Base-by-base conservation (phyloP, 805 yeast species). In the Candida verbasci region DNA sequence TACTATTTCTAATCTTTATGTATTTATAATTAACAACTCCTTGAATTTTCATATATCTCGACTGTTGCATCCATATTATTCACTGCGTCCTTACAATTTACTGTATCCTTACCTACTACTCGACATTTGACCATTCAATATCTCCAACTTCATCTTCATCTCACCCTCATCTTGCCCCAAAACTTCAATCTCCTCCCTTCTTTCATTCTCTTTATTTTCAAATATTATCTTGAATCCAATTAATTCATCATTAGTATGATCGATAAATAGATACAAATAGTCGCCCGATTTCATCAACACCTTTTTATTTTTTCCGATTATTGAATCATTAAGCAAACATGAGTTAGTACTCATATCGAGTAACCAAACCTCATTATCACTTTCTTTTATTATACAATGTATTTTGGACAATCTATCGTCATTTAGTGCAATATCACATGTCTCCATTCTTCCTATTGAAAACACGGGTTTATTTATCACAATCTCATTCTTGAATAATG, bases 401-500 rank as follows among this genome's bases (percentile, higher is more conserved):
- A 81, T 68, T 45, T 87, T 85, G 2, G 97, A 89, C 48, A 91
- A 72, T 31, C 96, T 62, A 47, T 73, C 82, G 46, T 89, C 96
- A 22, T 73, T 64, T 12, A 86, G 74, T 29, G 65, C 66, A 23
- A 76, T 70, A 51, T 84, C 79, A 41, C 85, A 74, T 3, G 70
- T 74, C 15, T 70, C 75, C 16, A 75, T 72, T 24, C 97, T 66
- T 1, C 98, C 97, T 37, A 91, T 72, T 38, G 80, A 70, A 7
- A 79, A 77, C 31, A 76, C 68, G 18, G 86, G 85, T 50, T 82
- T 88, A 23, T 78, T 72, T n/a, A 88, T 65, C 40, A 68, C 64
- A 6, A 86, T 68, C 3, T 76, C 72, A 9, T 65, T 60, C 53
- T 37, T 70, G 56, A 52, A 42, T 6, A 70, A 59, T 37, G 82